A percentile compares a stretch with the other conserved stretches of the same genome.
These are phyloP conservation scores for Ichthyophonus hoferi DNA, from an alignment of 208 protist species.

Conservation along the genomic window DNA sequence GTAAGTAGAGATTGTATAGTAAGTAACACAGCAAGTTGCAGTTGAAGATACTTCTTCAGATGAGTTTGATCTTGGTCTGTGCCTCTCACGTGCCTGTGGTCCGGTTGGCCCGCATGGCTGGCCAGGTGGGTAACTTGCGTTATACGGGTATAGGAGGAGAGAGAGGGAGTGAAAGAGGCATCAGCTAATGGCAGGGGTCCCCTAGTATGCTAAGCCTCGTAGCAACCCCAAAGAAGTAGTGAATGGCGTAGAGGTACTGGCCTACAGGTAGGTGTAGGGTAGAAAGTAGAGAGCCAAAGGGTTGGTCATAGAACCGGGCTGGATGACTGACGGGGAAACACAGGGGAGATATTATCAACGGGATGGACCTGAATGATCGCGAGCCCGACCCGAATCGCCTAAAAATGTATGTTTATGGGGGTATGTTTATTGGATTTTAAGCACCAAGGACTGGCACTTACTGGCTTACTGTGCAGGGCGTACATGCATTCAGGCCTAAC, in stretches of 20 bases:
- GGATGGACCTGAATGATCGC: slow-evolving; percentile 51
- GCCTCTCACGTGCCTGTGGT: slow-evolving; percentile 45
- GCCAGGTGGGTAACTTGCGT: slow-evolving; percentile 52
- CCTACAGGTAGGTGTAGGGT: background rate
- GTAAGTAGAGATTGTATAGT: background rate
- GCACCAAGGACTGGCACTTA: too few relatives aligned
- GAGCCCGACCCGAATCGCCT: slow-evolving; percentile 56
- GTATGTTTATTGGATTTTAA: too few relatives aligned
- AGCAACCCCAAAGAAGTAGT: slow-evolving; percentile 43
- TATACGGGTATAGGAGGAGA: too few relatives aligned
- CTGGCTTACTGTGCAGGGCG: slow-evolving; percentile 22
- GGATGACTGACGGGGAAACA: background rate
- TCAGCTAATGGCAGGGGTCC: too few relatives aligned
- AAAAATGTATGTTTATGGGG: too few relatives aligned
- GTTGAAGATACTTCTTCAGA: slow-evolving; percentile 64
- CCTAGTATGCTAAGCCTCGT: slow-evolving; percentile 55
- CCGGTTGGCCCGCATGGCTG: slow-evolving; percentile 52
- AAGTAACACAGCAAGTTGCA: background rate
- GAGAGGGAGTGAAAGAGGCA: too few relatives aligned
- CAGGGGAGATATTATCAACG: slow-evolving; percentile 66
- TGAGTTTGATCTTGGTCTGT: slow-evolving; percentile 56
- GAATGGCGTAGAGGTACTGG: slow-evolving; percentile 36
- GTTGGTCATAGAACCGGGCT: background rate
- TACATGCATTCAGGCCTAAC: slow-evolving; percentile 61
- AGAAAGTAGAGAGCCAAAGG: background rate